A percentile compares a stretch with the other conserved stretches of the same genome.
Evolutionary conservation across 805 yeast species (phyloP).

Genomic region (Saccharomycopsis selenospora): DNA sequence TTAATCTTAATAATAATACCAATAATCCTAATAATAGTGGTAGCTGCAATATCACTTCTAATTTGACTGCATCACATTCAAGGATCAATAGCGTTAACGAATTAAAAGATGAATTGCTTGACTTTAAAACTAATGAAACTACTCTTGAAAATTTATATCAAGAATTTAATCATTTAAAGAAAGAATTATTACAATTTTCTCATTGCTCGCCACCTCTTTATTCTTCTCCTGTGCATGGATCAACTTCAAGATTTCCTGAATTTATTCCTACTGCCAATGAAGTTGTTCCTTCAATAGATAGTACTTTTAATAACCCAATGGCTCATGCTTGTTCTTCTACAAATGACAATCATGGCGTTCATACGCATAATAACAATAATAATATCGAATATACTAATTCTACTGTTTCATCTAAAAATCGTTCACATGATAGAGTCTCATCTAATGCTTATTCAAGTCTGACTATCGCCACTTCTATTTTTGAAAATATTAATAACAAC

Average conservation of each 20-base stretch:
- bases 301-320: not conserved
- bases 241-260: not conserved
- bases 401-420: not conserved
- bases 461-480: conserved; percentile 17
- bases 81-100: conserved; percentile 21
- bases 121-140: conserved; percentile 40
- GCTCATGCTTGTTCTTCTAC: not conserved
- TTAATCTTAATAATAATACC: not conserved
- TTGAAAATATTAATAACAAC: conserved; percentile 19
- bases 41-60: conserved; percentile 1
- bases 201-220: not conserved
- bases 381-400: too few relatives aligned
- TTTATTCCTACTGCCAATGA: too few relatives aligned
- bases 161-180: conserved; percentile 33
- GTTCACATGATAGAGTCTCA: not conserved
- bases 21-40: too few relatives aligned
- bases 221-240: not conserved
- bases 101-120: conserved; percentile 31
- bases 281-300: not conserved
- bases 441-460: conserved; percentile 6
- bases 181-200: conserved; percentile 10
- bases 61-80: conserved; percentile 18
- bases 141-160: conserved; percentile 37
- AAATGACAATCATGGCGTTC: too few relatives aligned
- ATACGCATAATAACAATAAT: too few relatives aligned